These are phyloP conservation scores for Leucocoprinus birnbaumii DNA, from an alignment of 768 basidiomycete genomes.

Conservation along the genomic window DNA sequence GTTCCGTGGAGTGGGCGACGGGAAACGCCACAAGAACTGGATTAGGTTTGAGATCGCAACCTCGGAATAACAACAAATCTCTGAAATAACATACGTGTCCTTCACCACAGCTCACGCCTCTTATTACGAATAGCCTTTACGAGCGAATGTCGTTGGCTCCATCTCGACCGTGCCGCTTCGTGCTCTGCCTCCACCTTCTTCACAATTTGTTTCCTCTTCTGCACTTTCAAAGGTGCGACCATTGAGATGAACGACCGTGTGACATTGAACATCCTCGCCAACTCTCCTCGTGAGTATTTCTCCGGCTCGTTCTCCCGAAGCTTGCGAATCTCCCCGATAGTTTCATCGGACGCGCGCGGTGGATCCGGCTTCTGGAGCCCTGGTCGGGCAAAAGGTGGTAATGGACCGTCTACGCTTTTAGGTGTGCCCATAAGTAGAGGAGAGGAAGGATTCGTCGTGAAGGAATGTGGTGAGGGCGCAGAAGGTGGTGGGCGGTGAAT, in stretches of 20 bases:
- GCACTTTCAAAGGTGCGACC: constrained; percentile 59
- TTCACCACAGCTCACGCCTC: constrained; percentile 72
- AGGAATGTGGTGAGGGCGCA: constrained; percentile 69
- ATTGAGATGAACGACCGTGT: constrained; percentile 63
- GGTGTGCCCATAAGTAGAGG: constrained; percentile 54
- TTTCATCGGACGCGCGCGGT: constrained; percentile 45
- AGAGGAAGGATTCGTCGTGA: constrained; percentile 66
- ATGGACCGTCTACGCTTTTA: constrained; percentile 23
- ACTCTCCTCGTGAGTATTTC: constrained; percentile 55
- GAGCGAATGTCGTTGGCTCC: constrained; percentile 70
- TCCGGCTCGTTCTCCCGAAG: constrained; percentile 58
- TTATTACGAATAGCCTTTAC: constrained; percentile 63
- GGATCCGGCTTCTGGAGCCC: constrained; percentile 29
- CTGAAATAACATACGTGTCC: constrained; percentile 3
- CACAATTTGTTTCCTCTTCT: constrained; percentile 40
- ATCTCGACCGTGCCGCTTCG: constrained; percentile 44
- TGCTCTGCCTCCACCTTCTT: constrained; percentile 45
- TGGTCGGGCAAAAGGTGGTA: constrained; percentile 49
- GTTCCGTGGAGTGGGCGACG: constrained; percentile 30
- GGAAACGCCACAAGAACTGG: constrained; percentile 12
- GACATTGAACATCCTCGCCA: constrained; percentile 79
- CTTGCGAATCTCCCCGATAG: constrained; percentile 52
- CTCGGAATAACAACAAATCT: not conserved
- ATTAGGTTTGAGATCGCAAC: constrained; percentile 3
- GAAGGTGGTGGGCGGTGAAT: constrained; percentile 85